A percentile compares a stretch with the other conserved stretches of the same genome.
phyloP scores from a whole-genome alignment of 169 alveolate species.

The Babesia microti region DNA sequence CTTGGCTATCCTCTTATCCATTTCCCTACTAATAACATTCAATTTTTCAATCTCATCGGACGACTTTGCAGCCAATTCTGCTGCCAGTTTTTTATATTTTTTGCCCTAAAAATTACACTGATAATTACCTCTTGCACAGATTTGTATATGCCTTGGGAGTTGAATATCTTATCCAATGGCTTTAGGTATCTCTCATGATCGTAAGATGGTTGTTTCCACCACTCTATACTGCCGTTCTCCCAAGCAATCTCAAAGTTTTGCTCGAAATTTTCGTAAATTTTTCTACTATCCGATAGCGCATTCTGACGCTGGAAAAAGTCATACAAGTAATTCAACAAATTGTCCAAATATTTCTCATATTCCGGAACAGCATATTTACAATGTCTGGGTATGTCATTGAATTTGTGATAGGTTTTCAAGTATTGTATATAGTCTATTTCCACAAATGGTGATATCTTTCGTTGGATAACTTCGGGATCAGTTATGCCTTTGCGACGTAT shows the following conservation, averaged over 20 bases:
- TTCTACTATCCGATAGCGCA: slow-evolving; percentile 51
- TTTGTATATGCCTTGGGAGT: slow-evolving; percentile 61
- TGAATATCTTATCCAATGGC: slow-evolving; percentile 65
- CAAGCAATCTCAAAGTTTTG: slow-evolving; percentile 54
- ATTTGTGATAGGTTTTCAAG: slow-evolving; percentile 51
- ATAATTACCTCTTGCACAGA: slow-evolving; percentile 14
- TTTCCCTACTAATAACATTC: slow-evolving; percentile 36
- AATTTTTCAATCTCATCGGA: slow-evolving; percentile 67
- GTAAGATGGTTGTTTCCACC: slow-evolving; percentile 63
- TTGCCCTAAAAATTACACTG: slow-evolving; percentile 36
- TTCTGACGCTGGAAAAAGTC: slow-evolving; percentile 50
- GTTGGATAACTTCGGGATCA: slow-evolving; percentile 10
- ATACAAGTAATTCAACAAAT: slow-evolving; percentile 44
- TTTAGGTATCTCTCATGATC: slow-evolving; percentile 54
- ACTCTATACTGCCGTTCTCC: slow-evolving; percentile 31
- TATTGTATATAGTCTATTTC: slow-evolving; percentile 65
- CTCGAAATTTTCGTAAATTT: slow-evolving; percentile 46
- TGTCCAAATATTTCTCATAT: slow-evolving; percentile 47
- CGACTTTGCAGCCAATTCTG: slow-evolving; percentile 63
- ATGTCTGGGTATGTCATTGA: slow-evolving; percentile 61
- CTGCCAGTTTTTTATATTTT: slow-evolving; percentile 51
- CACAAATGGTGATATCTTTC: slow-evolving; percentile 38
- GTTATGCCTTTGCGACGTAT: slow-evolving; percentile 14
- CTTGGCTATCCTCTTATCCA: slow-evolving; percentile 64
- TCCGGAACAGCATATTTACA: slow-evolving; percentile 61